Conservation (phyloP, 768 basidiomycete species). For the Galerina marginata region DNA sequence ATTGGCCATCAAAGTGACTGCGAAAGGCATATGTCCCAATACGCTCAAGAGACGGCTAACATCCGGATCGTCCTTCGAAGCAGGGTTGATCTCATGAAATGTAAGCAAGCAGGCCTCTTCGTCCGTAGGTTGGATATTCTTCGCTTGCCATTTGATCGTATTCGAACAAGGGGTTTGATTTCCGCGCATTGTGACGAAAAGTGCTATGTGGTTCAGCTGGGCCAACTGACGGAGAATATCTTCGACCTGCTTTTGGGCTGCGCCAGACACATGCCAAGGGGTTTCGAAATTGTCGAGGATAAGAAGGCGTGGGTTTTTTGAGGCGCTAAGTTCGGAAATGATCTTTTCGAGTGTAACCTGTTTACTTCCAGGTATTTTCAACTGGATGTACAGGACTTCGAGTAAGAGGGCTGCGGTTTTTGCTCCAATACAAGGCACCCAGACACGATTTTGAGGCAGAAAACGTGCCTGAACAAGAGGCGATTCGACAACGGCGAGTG, state of each 20-base stretch:
- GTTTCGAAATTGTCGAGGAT: slow-evolving; percentile 49
- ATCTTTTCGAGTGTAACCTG: slow-evolving; percentile 24
- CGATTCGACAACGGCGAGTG: slow-evolving; percentile 37
- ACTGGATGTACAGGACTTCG: slow-evolving; percentile 25
- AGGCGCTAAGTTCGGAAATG: slow-evolving; percentile 24
- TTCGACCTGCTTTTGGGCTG: slow-evolving; percentile 24
- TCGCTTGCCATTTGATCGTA: slow-evolving; percentile 28
- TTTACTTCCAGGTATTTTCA: slow-evolving; percentile 28
- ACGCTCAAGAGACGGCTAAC: slow-evolving; percentile 27
- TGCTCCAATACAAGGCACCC: slow-evolving; percentile 40
- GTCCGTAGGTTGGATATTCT: slow-evolving; percentile 1
- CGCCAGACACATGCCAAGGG: slow-evolving; percentile 34
- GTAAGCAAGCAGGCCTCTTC: slow-evolving; percentile 23
- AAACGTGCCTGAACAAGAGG: slow-evolving; percentile 19
- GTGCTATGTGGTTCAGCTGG: slow-evolving; percentile 29
- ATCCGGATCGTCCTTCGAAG: slow-evolving; percentile 24
- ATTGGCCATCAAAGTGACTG: slow-evolving; percentile 39
- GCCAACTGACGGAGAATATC: slow-evolving; percentile 29
- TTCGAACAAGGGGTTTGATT: slow-evolving; percentile 29
- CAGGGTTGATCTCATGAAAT: slow-evolving; percentile 23
- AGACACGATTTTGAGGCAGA: slow-evolving; percentile 25
- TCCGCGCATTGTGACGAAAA: slow-evolving; percentile 41
- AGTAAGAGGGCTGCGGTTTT: slow-evolving; percentile 29
- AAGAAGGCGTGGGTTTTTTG: slow-evolving; percentile 32
- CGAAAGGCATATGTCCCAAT: slow-evolving; percentile 37